A percentile compares a stretch with the other conserved stretches of the same genome.
phyloP scores from a whole-genome alignment of 768 basidiomycete genomes.

The Rickenella mellea region DNA sequence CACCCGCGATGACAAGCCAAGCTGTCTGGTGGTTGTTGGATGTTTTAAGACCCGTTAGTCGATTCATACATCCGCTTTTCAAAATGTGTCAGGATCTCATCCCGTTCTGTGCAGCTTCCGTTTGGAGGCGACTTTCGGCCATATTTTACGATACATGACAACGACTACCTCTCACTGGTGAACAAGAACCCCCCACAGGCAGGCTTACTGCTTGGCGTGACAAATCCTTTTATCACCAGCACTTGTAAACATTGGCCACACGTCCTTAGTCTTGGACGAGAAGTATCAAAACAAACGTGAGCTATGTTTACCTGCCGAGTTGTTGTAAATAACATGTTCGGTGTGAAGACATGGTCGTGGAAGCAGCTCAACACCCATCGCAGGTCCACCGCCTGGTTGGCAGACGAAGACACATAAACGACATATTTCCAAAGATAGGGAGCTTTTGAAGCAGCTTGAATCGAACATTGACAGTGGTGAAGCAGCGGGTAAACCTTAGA shows the following conservation, averaged over 20 bases:
- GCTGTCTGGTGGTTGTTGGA: conserved; percentile 91
- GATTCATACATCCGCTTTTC: neutral
- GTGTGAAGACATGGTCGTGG: conserved; percentile 1
- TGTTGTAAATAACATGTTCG: no score
- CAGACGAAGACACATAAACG: conserved; percentile 71
- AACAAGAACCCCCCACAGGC: conserved; percentile 74
- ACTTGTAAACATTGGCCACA: conserved; percentile 84
- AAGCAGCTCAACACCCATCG: conserved; percentile 4
- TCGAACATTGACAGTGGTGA: conserved; percentile 41
- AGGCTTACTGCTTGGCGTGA: conserved; percentile 74
- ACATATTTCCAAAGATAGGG: conserved; percentile 76
- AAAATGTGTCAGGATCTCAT: neutral
- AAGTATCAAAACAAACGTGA: conserved; percentile 10
- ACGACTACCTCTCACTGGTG: conserved; percentile 66
- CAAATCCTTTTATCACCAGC: conserved; percentile 80
- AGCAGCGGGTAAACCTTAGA: conserved; percentile 36
- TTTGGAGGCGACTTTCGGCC: conserved; percentile 80
- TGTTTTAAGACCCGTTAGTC: conserved; percentile 67
- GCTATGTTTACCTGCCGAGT: no score
- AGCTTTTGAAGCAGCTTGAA: conserved; percentile 66
- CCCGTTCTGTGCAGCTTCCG: conserved; percentile 48
- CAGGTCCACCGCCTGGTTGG: conserved; percentile 66
- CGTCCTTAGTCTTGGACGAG: conserved; percentile 57
- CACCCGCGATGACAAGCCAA: conserved; percentile 76
- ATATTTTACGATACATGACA: conserved; percentile 94